Percentiles rank a stretch among this genome's conserved stretches.
Evolutionary conservation across 139 green algal genomes (phyloP).

Genomic region (Astrephomene gubernaculifera): DNA sequence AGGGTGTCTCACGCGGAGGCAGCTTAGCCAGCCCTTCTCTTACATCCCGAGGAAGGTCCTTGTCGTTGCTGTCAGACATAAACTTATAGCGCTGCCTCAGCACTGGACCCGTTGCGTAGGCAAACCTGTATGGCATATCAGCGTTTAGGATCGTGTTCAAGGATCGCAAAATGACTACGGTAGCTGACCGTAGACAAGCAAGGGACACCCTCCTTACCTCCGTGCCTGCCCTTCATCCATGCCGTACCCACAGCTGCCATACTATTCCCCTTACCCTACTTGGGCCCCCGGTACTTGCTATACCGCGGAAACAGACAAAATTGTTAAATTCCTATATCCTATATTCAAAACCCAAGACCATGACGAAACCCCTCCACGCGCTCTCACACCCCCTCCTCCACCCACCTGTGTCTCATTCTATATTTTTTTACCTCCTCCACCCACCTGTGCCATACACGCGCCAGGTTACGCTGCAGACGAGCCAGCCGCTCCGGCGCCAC

Average conservation of each 20-base stretch:
- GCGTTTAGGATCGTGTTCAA: neutral
- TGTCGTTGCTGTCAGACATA: neutral
- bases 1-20: neutral
- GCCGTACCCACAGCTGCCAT: too few relatives aligned
- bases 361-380: too few relatives aligned
- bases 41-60: neutral
- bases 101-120: neutral
- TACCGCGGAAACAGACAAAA: too few relatives aligned
- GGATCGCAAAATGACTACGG: neutral
- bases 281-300: too few relatives aligned
- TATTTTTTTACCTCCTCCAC: neutral
- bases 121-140: neutral
- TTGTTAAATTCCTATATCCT: too few relatives aligned
- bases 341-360: too few relatives aligned
- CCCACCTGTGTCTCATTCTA: neutral
- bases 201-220: neutral
- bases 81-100: neutral
- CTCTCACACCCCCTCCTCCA: neutral
- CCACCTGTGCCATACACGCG: conserved; percentile 42
- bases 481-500: conserved; percentile 8
- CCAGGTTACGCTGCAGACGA: conserved; percentile 29
- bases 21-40: neutral
- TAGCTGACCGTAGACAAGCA: neutral
- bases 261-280: too few relatives aligned
- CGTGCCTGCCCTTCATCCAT: too few relatives aligned